phyloP scores from a whole-genome alignment of 116 monocot genomes.

The Phalaenopsis hybrid region DNA sequence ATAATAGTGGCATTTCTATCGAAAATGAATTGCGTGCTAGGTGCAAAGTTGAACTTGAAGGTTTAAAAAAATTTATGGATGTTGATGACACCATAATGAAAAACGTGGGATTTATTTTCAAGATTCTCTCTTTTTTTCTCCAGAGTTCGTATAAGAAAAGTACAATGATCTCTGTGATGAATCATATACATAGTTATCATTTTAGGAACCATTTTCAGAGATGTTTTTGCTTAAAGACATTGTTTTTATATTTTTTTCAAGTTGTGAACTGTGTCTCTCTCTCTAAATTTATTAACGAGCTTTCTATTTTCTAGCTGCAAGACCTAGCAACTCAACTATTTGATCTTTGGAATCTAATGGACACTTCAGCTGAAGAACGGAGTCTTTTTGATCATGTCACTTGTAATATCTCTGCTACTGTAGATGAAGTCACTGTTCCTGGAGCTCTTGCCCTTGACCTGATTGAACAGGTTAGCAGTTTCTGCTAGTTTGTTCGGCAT shows the following conservation, averaged over 20 bases:
- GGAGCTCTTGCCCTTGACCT: constrained; percentile 83
- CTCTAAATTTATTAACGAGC: not conserved
- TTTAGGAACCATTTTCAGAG: too few relatives aligned
- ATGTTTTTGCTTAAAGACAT: not conserved
- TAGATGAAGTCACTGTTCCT: constrained; percentile 75
- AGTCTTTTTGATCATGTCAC: constrained; percentile 79
- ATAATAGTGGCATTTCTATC: too few relatives aligned
- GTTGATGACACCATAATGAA: too few relatives aligned
- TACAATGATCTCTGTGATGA: not conserved
- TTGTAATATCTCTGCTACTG: constrained; percentile 64
- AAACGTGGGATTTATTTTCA: not conserved
- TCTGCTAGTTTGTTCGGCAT: not conserved
- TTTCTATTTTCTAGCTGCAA: constrained; percentile 59
- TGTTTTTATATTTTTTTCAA: not conserved
- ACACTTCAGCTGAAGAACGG: constrained; percentile 69
- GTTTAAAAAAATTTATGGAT: too few relatives aligned
- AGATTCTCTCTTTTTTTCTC: not conserved
- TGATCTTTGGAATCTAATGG: constrained; percentile 97
- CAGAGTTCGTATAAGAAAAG: not conserved
- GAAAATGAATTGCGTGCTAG: too few relatives aligned
- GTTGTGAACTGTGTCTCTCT: not conserved
- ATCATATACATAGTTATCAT: not conserved
- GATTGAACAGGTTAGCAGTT: constrained; percentile 66
- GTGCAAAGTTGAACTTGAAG: too few relatives aligned
- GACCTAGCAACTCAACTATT: constrained; percentile 59